Evolutionary conservation across 345 rosid species (phyloP).

Genomic region (Arabidopsis suecica): DNA sequence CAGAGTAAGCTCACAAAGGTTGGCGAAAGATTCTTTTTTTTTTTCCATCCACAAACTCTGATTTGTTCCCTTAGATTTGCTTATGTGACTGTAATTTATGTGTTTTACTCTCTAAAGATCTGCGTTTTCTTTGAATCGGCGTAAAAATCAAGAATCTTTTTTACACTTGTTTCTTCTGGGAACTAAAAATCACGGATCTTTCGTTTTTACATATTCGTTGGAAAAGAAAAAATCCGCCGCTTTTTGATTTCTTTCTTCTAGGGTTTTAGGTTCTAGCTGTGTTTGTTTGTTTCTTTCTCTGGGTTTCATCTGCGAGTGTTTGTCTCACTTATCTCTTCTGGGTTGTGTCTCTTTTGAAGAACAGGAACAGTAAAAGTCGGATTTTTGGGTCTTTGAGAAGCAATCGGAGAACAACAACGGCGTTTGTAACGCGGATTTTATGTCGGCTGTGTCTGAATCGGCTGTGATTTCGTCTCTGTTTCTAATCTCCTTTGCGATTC

Average conservation of each 20-base stretch:
- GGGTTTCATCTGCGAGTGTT: neutral
- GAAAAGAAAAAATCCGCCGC: too few relatives aligned
- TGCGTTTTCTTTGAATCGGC: too few relatives aligned
- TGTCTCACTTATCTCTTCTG: slow-evolving; percentile 19
- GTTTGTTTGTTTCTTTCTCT: neutral
- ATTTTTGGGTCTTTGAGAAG: neutral
- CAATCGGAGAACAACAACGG: neutral
- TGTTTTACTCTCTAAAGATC: too few relatives aligned
- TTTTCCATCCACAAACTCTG: too few relatives aligned
- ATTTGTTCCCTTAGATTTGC: too few relatives aligned
- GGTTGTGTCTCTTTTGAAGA: slow-evolving; percentile 36
- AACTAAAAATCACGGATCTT: too few relatives aligned
- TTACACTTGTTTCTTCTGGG: too few relatives aligned
- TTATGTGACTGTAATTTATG: too few relatives aligned
- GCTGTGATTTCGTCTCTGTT: slow-evolving; percentile 70
- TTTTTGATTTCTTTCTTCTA: neutral
- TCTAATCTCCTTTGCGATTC: slow-evolving; percentile 53
- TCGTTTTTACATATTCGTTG: too few relatives aligned
- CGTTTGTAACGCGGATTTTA: slow-evolving; percentile 55
- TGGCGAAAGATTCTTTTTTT: too few relatives aligned
- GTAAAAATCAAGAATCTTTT: too few relatives aligned
- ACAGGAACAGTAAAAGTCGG: slow-evolving; percentile 39
- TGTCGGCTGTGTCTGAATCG: slow-evolving; percentile 82
- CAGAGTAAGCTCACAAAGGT: too few relatives aligned
- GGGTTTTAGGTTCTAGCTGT: slow-evolving; percentile 35